Conservation (phyloP, 1,284 basidiomycete genomes). For the Ceratobasidium sp. region DNA sequence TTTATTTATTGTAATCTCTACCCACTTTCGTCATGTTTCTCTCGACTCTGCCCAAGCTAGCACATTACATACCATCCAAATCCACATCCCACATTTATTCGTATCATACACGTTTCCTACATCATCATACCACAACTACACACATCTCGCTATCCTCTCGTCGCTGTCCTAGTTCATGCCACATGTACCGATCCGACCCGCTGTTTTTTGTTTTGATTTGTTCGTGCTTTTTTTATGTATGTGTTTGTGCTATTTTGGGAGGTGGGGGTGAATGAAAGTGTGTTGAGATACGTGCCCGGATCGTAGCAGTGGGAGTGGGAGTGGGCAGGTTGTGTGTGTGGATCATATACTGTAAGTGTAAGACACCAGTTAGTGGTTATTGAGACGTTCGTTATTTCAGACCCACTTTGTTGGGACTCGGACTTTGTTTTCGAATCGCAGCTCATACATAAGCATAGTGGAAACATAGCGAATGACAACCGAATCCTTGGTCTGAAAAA, state of each 20-base stretch:
- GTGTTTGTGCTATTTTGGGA: slow-evolving; percentile 24
- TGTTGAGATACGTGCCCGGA: too few species aligned
- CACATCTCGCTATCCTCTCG: background rate
- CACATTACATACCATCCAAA: background rate
- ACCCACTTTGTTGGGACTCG: too few species aligned
- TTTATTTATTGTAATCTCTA: background rate
- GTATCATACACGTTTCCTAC: background rate
- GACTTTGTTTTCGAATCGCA: too few species aligned
- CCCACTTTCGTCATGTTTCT: background rate
- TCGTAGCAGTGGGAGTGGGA: too few species aligned
- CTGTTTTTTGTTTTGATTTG: background rate
- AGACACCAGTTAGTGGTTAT: too few species aligned
- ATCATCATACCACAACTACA: background rate
- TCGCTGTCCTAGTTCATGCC: background rate
- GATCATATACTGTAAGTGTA: too few species aligned
- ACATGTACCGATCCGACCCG: background rate
- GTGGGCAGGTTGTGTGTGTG: too few species aligned
- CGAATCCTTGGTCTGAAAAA: too few species aligned
- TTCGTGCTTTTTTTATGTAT: slow-evolving; percentile 1
- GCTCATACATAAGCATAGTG: too few species aligned
- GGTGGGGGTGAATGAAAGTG: too few species aligned
- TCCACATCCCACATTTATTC: background rate
- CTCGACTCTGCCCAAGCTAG: slow-evolving; percentile 4
- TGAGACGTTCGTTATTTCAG: too few species aligned
- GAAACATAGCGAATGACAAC: too few species aligned